Evolutionary conservation across 345 rosid species (phyloP), one percentile per base, ranked within the genome.

Genomic region (Cardamine resedifolia): DNA sequence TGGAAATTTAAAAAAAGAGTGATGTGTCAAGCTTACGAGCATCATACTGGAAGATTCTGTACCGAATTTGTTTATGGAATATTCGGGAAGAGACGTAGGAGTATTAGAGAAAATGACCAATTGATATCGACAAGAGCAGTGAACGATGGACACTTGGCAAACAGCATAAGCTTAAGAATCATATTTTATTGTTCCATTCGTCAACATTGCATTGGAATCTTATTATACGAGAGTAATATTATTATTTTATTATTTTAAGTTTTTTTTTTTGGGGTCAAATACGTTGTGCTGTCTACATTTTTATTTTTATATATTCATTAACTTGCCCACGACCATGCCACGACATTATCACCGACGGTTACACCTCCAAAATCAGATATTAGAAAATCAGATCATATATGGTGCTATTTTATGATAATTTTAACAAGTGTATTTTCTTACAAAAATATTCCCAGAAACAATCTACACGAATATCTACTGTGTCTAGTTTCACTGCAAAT

Each of bases 11-110:
- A 2, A 11, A 10, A 26, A 50, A 7, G 23, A 6, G 66, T 10
- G 16, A 62, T 19, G 75, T 71, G 61, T 61, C 64, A 9, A 67
- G n/a, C n/a, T n/a, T n/a, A n/a, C n/a, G n/a, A 20, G n/a, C 4
- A 23, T 1, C 2, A 0, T 19, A 72, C 64, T 41, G 2, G 70
- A 72, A 53, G 48, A 23, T 64, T 56, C 55, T 6, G 4, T 21
- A 12, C 10, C 28, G 43, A 28, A n/a, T n/a, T 3, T 43, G 4
- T 23, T 39, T 43, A 8, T 10, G 19, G 26, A 28, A 27, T 61
- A 16, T 56, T 38, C 20, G 61, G 30, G 39, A 60, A 50, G 43
- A 41, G 43, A 18, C 55, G 24, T 23, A 23, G 1, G 24, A 23
- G 24, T 38, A 18, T 1, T 24, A 3, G 12, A 47, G 31, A 45